Base-by-base conservation (phyloP, 2,329 filamentous ascomycete species). In the Geosmithia morbida region DNA sequence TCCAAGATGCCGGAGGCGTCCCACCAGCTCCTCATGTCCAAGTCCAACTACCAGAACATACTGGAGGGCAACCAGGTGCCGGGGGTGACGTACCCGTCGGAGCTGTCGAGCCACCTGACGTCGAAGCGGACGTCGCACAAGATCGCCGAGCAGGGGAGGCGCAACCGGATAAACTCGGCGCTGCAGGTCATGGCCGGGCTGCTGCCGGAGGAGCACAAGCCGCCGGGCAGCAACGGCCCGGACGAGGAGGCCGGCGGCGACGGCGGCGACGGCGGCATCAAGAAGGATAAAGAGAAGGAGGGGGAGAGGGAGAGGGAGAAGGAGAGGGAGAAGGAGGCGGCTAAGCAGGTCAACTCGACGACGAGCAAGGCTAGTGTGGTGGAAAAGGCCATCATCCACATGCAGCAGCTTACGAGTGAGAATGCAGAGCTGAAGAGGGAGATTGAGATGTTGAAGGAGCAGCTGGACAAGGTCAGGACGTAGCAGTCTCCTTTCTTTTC, bases 11-110 rank as follows among this genome's bases (percentile, higher is more conserved):
- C 79, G 54, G 72, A 76, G 2, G 73, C 78, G 0, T 81, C 22
- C 22, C 22, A 77, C n/a, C 74, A 87, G 26, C 75, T 97, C 43
- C 74, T 98, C 26, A 86, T 89, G 37, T 87, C 86, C 16, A 97
- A 97, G 62, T 97, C 90, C 2, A 98, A 98, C 59, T 98, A 98
- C 58, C 90, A 97, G 58, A 94, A 96, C 56, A 92, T 98, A 39
- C 68, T 98, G 11, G 92, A 97, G 61, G 92, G 92, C 45, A 97
- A 88, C 46, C 82, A 83, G 48, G 79, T 96, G 1, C 89, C 89
- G 0, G 90, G 90, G 13, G 84, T 96, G 13, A 85, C 84, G 1
- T 97, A 96, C 55, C 89, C 90, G 1, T 87, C 85, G 55, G 86
- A 89, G 46, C 72, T 98, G 41, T 94, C 89, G 7, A 94, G 89